Percentiles rank a stretch among this genome's conserved stretches.
These are phyloP conservation scores for Diutina catenulata DNA, from an alignment of 1,139 yeast species.

Conservation along the genomic window DNA sequence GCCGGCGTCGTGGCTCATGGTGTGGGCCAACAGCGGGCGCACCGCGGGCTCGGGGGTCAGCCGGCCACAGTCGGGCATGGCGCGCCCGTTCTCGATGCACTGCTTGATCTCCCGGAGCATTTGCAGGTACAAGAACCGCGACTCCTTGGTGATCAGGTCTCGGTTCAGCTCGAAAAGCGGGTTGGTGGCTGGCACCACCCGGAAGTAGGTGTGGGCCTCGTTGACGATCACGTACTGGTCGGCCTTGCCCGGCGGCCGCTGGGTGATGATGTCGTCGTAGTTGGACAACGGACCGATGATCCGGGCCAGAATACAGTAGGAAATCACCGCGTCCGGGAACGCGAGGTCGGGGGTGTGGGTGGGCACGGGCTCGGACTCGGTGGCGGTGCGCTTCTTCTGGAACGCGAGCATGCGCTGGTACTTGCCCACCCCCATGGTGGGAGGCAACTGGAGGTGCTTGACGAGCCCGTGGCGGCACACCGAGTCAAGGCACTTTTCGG, in stretches of 20 bases:
- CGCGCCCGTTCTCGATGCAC: constrained; percentile 16
- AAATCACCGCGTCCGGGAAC: constrained; percentile 20
- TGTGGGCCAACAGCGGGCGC: constrained; percentile 6
- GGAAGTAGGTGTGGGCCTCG: constrained; percentile 17
- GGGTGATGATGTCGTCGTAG: constrained; percentile 11
- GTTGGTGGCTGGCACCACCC: constrained; percentile 17
- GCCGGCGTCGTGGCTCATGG: not conserved
- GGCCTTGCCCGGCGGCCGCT: constrained; percentile 6
- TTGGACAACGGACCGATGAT: constrained; percentile 24
- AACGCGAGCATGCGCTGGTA: constrained; percentile 15
- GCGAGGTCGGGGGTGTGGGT: constrained; percentile 4
- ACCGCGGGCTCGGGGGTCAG: not conserved
- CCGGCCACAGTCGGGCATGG: constrained; percentile 7
- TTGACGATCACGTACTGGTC: constrained; percentile 29
- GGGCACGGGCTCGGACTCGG: constrained; percentile 7
- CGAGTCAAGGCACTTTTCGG: constrained; percentile 25
- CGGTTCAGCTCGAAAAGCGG: constrained; percentile 11
- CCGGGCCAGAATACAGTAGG: constrained; percentile 26
- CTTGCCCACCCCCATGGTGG: constrained; percentile 24
- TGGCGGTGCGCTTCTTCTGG: constrained; percentile 6
- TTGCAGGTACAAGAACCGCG: constrained; percentile 20
- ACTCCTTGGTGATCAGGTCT: constrained; percentile 13
- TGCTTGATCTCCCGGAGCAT: constrained; percentile 18
- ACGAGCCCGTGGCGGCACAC: constrained; percentile 23
- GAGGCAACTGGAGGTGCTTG: constrained; percentile 25